These are phyloP conservation scores for Aspergillus chevalieri DNA, from an alignment of 2,329 filamentous ascomycete species.

Conservation along the genomic window DNA sequence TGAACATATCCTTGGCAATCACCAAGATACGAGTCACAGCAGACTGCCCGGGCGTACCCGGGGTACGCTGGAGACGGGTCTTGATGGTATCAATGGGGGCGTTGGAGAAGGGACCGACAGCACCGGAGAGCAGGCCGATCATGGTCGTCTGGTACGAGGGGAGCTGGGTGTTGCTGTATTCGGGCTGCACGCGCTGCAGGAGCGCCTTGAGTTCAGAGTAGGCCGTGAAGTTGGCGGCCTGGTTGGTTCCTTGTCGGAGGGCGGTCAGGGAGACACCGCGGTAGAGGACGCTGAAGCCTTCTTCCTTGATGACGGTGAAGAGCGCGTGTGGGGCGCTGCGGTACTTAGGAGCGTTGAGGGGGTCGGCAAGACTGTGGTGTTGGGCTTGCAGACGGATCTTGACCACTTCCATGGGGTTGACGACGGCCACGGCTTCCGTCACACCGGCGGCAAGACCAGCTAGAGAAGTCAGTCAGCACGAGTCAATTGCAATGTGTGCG, in stretches of 20 bases:
- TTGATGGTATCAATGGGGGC: conserved; percentile 99
- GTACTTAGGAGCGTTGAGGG: conserved; percentile 93
- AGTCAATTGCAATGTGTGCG: background rate
- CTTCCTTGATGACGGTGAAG: conserved; percentile 87
- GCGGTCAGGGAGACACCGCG: conserved; percentile 91
- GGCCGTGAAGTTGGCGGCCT: conserved; percentile 97
- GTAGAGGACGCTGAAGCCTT: conserved; percentile 81
- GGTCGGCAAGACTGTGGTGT: conserved; percentile 96
- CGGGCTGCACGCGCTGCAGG: conserved; percentile 66
- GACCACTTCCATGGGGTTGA: conserved; percentile 98
- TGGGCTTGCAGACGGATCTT: conserved; percentile 98
- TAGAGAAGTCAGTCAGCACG: conserved; percentile 24
- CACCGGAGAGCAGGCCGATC: conserved; percentile 85
- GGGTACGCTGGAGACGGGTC: conserved; percentile 87
- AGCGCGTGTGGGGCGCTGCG: conserved; percentile 78
- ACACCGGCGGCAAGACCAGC: conserved; percentile 88
- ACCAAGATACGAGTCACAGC: conserved; percentile 70
- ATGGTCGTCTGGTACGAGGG: conserved; percentile 85
- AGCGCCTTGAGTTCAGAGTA: conserved; percentile 87
- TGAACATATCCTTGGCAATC: conserved; percentile 82
- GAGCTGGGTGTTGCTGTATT: conserved; percentile 59
- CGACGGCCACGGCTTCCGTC: conserved; percentile 91
- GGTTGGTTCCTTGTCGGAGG: conserved; percentile 89
- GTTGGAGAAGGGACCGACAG: conserved; percentile 93
- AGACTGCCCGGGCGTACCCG: conserved; percentile 71